phyloP scores from a whole-genome alignment of 768 basidiomycete species.

The Panaeolus papilionaceus region DNA sequence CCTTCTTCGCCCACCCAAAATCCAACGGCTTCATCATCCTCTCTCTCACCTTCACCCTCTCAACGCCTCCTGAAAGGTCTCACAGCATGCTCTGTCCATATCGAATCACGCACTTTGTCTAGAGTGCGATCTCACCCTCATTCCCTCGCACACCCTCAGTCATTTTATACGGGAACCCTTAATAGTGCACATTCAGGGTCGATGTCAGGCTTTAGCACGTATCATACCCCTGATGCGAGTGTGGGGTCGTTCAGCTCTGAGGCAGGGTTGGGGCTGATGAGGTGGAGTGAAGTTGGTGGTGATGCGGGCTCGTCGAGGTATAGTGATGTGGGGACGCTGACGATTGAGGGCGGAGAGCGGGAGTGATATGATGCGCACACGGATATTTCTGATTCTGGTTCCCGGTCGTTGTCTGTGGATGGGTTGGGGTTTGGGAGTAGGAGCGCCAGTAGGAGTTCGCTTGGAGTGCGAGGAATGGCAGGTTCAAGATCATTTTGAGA shows the following conservation, averaged over 20 bases:
- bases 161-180: background rate
- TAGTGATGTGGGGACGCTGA: background rate
- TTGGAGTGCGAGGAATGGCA: no score
- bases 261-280: background rate
- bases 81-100: background rate
- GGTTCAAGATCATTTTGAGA: background rate
- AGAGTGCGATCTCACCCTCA: background rate
- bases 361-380: slow-evolving; percentile 1
- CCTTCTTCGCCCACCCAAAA: background rate
- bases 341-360: background rate
- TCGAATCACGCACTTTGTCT: background rate
- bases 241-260: background rate
- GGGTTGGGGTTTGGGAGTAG: background rate
- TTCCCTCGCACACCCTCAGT: background rate
- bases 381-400: background rate
- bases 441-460: background rate
- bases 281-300: background rate
- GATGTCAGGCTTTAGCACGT: background rate
- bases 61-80: background rate
- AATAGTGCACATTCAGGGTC: background rate
- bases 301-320: background rate
- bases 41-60: background rate
- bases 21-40: background rate
- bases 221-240: slow-evolving; percentile 12
- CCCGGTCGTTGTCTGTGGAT: background rate